Conservation (phyloP, 1,139 yeast species). For the Suhomyces wounanorum region DNA sequence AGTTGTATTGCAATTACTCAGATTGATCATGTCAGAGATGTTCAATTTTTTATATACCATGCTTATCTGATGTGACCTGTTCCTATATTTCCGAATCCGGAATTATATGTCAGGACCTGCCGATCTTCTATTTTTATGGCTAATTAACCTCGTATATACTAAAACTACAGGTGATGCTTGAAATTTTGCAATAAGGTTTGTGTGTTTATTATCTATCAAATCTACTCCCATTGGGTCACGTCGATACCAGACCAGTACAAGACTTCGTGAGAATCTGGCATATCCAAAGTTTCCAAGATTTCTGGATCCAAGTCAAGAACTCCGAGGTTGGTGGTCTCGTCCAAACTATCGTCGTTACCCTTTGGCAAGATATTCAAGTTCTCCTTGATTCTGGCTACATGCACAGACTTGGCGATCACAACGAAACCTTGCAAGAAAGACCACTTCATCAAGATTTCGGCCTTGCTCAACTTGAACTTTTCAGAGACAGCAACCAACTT, state of each 20-base stretch:
- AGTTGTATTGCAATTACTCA: too few relatives aligned
- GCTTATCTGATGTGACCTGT: too few relatives aligned
- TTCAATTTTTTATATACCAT: too few relatives aligned
- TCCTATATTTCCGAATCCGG: too few relatives aligned
- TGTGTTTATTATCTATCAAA: slow-evolving; percentile 2
- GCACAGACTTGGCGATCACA: slow-evolving; percentile 71
- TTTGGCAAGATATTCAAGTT: slow-evolving; percentile 39
- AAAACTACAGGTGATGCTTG: background rate
- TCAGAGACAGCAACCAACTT: slow-evolving; percentile 35
- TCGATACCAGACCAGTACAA: slow-evolving; percentile 34
- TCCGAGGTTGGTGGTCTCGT: slow-evolving; percentile 29
- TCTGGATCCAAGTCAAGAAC: slow-evolving; percentile 37
- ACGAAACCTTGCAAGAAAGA: slow-evolving; percentile 57
- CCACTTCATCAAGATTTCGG: slow-evolving; percentile 40
- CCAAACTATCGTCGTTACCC: slow-evolving; percentile 21
- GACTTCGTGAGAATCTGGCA: slow-evolving; percentile 36
- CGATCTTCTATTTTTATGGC: background rate
- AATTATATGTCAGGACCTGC: background rate
- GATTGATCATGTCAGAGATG: too few relatives aligned
- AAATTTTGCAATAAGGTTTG: background rate
- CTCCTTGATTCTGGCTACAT: slow-evolving; percentile 44
- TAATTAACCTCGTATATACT: background rate
- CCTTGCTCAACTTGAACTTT: slow-evolving; percentile 25
- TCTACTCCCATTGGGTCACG: slow-evolving; percentile 24
- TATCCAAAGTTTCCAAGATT: slow-evolving; percentile 32